phyloP scores from a whole-genome alignment of 192 early-diverging fungal species.

The Haplosporangium gracile region DNA sequence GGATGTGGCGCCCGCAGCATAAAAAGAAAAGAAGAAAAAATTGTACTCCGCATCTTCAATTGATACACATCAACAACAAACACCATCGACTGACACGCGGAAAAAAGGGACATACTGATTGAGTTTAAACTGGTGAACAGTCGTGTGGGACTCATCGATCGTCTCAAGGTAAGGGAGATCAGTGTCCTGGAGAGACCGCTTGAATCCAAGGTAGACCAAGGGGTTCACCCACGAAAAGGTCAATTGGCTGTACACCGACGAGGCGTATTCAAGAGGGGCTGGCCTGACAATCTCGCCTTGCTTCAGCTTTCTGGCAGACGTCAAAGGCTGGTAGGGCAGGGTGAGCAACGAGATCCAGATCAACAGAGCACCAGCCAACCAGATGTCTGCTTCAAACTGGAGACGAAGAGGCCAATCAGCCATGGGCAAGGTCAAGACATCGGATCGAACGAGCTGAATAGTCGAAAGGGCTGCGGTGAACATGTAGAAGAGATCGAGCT shows the following conservation, averaged over 20 bases:
- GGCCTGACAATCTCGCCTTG: constrained; percentile 16
- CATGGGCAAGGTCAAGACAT: constrained; percentile 16
- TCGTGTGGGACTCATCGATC: constrained; percentile 47
- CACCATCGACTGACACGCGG: not conserved
- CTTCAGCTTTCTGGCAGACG: constrained; percentile 2
- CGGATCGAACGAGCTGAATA: not conserved
- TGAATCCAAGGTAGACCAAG: constrained; percentile 60
- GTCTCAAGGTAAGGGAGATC: constrained; percentile 72
- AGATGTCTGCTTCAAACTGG: constrained; percentile 20
- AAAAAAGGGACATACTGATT: constrained; percentile 18
- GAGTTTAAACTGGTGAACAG: constrained; percentile 6
- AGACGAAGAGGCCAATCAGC: constrained; percentile 30
- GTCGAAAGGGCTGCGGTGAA: constrained; percentile 22
- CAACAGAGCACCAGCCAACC: constrained; percentile 16
- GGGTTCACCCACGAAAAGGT: constrained; percentile 54
- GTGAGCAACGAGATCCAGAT: constrained; percentile 17
- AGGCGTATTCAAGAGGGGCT: constrained; percentile 13
- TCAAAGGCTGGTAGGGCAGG: constrained; percentile 6
- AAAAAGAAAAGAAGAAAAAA: not conserved
- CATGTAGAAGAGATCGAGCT: constrained; percentile 33
- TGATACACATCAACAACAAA: not conserved
- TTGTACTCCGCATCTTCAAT: not conserved
- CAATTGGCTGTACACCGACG: constrained; percentile 44
- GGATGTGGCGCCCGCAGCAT: not conserved
- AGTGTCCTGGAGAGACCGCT: constrained; percentile 62